Conservation (phyloP, 345 rosid genomes). For the Adansonia digitata region DNA sequence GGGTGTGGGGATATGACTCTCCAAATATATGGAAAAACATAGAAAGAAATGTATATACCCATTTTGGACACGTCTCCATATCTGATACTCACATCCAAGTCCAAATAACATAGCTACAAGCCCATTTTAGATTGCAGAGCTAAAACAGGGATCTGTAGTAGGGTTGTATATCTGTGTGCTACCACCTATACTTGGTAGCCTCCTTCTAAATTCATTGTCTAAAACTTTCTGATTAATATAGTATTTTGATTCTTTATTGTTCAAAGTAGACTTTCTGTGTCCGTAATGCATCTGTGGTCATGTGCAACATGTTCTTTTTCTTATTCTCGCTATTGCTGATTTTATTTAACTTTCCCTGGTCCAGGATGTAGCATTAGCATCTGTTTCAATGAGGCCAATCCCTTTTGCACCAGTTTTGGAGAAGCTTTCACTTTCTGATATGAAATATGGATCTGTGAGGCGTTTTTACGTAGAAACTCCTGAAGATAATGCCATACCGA, state of each 20-base stretch:
- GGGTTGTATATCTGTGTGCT: not conserved
- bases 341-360: constrained; percentile 9
- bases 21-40: too few relatives aligned
- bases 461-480: constrained; percentile 74
- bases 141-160: not conserved
- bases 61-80: too few relatives aligned
- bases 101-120: too few relatives aligned
- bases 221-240: not conserved
- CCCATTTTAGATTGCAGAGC: too few relatives aligned
- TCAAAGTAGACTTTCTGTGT: not conserved
- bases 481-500: constrained; percentile 80
- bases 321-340: not conserved
- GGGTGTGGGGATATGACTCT: too few relatives aligned
- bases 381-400: constrained; percentile 86
- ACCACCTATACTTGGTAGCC: not conserved
- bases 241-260: not conserved
- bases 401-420: constrained; percentile 94
- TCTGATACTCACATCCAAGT: too few relatives aligned
- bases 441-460: constrained; percentile 67
- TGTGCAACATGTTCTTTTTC: not conserved
- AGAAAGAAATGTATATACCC: too few relatives aligned
- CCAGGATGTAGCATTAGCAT: constrained; percentile 91
- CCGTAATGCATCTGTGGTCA: not conserved
- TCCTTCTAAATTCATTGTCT: not conserved
- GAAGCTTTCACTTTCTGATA: constrained; percentile 70